Conservation (phyloP, 2,329 filamentous ascomycete genomes). For the Exophiala sp. region DNA sequence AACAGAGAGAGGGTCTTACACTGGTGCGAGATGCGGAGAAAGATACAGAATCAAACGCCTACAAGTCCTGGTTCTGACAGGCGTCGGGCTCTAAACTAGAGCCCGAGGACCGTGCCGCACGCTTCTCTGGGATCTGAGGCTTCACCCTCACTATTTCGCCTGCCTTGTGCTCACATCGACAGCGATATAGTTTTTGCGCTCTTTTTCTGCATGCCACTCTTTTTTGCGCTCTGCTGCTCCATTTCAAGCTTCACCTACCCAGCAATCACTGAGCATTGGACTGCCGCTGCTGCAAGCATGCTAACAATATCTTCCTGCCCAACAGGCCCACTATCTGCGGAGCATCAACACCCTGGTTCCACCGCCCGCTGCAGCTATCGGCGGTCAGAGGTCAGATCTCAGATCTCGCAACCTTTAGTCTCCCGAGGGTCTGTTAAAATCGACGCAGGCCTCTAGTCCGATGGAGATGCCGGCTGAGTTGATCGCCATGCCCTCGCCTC, state of each 20-base stretch:
- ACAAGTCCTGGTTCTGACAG: background rate
- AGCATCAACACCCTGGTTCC: background rate
- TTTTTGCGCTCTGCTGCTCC: too few species aligned
- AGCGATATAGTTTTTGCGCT: background rate
- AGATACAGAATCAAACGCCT: too few species aligned
- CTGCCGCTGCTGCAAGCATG: background rate
- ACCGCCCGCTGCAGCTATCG: background rate
- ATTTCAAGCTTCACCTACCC: too few species aligned
- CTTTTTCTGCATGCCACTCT: background rate
- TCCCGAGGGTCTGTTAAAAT: background rate
- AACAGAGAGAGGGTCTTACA: background rate
- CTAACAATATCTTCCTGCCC: background rate
- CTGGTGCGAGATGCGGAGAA: background rate
- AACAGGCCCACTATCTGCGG: background rate
- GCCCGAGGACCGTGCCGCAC: background rate
- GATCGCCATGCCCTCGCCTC: conserved; percentile 3
- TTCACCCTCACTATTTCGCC: background rate
- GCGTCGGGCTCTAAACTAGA: conserved; percentile 9
- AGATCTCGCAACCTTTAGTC: background rate
- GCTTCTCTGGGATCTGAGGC: background rate
- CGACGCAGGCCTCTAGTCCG: conserved; percentile 1
- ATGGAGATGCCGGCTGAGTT: conserved; percentile 6
- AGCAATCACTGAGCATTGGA: background rate
- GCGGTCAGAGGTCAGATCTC: background rate
- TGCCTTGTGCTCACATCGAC: background rate